Conservation (phyloP, 768 basidiomycete species). For the Tulasnella sp. region DNA sequence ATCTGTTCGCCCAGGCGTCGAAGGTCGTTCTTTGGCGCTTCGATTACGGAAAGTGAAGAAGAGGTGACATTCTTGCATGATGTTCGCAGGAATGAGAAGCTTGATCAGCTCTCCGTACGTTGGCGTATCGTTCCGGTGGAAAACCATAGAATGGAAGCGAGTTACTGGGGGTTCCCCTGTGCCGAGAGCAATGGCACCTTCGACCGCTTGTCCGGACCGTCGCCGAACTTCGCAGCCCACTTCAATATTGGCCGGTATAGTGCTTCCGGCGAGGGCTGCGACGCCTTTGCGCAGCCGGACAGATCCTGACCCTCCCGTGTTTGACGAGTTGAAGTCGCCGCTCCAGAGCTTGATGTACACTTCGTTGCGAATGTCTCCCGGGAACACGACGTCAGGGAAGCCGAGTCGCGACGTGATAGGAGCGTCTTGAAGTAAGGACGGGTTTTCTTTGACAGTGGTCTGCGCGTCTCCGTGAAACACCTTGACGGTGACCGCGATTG, state of each 20-base stretch:
- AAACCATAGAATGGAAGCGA: conserved; percentile 84
- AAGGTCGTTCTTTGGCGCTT: conserved; percentile 13
- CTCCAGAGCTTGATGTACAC: conserved; percentile 95
- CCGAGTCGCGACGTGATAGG: conserved; percentile 79
- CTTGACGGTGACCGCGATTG: conserved; percentile 72
- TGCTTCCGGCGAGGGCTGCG: conserved; percentile 24
- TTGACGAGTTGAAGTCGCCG: conserved; percentile 64
- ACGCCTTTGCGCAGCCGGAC: conserved; percentile 29
- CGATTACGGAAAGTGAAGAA: conserved; percentile 89
- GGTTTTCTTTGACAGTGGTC: conserved; percentile 71
- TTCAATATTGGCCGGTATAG: conserved; percentile 62
- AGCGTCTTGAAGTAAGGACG: conserved; percentile 66
- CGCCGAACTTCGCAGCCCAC: conserved; percentile 83
- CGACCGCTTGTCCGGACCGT: conserved; percentile 53
- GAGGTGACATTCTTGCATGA: conserved; percentile 71
- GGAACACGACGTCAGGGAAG: conserved; percentile 94
- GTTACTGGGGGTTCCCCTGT: conserved; percentile 72
- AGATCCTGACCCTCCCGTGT: conserved; percentile 24
- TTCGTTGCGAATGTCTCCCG: conserved; percentile 85
- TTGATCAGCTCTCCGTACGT: conserved; percentile 93
- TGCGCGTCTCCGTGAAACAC: conserved; percentile 72
- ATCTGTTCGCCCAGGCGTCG: neutral
- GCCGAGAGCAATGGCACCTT: conserved; percentile 67
- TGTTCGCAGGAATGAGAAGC: conserved; percentile 56
- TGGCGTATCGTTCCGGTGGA: conserved; percentile 75